phyloP scores from a whole-genome alignment of 2,329 filamentous ascomycete genomes.

The Bipolaris gigantea region DNA sequence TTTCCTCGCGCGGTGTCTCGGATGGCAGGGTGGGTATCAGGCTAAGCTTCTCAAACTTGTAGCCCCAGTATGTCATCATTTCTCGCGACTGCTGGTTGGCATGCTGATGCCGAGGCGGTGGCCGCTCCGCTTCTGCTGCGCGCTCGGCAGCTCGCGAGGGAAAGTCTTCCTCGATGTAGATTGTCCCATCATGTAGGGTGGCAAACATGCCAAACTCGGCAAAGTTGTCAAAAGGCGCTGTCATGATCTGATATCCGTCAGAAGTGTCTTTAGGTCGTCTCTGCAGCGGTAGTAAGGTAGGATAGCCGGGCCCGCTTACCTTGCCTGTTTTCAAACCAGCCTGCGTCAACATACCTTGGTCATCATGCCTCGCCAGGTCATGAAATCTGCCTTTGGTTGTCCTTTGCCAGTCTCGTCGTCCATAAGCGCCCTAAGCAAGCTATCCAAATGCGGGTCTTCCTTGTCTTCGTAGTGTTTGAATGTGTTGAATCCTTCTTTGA shows the following conservation, averaged over 20 bases:
- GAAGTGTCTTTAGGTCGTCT: neutral
- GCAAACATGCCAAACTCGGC: slow-evolving; percentile 95
- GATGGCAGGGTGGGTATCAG: slow-evolving; percentile 80
- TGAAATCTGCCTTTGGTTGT: slow-evolving; percentile 66
- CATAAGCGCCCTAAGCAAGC: slow-evolving; percentile 74
- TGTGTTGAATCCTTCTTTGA: slow-evolving; percentile 77
- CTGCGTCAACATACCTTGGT: slow-evolving; percentile 69
- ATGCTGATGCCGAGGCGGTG: slow-evolving; percentile 41
- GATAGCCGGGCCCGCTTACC: slow-evolving; percentile 20
- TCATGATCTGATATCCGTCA: slow-evolving; percentile 69
- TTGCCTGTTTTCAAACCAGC: slow-evolving; percentile 1
- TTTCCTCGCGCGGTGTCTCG: slow-evolving; percentile 72
- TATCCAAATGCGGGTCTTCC: slow-evolving; percentile 84
- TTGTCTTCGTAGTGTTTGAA: slow-evolving; percentile 84
- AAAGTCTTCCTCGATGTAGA: slow-evolving; percentile 90
- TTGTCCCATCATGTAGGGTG: slow-evolving; percentile 78
- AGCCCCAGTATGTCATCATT: slow-evolving; percentile 94
- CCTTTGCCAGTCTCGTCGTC: slow-evolving; percentile 68
- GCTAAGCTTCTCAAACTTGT: slow-evolving; percentile 91
- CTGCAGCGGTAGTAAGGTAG: slow-evolving; percentile 15
- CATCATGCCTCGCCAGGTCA: slow-evolving; percentile 98
- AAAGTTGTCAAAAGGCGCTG: slow-evolving; percentile 76
- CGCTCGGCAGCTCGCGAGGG: slow-evolving; percentile 67
- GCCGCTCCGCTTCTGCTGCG: slow-evolving; percentile 45
- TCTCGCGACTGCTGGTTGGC: slow-evolving; percentile 66